Evolutionary conservation across 495 filamentous ascomycete genomes (phyloP), one percentile per base, ranked within the genome.

Genomic region (Alectoria sarmentosa): DNA sequence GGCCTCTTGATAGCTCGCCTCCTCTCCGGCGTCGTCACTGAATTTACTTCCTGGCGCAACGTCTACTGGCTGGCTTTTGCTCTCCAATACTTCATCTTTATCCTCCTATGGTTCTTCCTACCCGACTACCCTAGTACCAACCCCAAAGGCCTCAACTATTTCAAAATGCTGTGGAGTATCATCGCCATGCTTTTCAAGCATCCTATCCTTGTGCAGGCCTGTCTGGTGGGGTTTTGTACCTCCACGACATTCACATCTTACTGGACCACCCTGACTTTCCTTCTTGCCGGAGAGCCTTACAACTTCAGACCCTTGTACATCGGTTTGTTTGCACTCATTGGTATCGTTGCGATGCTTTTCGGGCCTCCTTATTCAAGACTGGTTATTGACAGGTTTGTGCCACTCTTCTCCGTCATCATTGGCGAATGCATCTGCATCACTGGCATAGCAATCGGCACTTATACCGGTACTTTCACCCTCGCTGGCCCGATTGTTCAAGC

Each of bases 201-300:
- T 58, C 89, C 90, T 1, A 74, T 89, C 6, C 80, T 95, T 4
- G 79, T 88, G 0, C 89, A 93, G 69, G 82, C 82, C 6, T 85
- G 83, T 39, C 69, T 87, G 1, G 80, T 85, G 48, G 80, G 81
- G 1, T 81, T 87, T 66, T 80, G 83, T 65, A 77, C 76, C 17
- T 78, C 78, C 7, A 74, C 78, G 0, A 83, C 80, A 1, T 89
- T 89, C 72, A 89, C 86, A n/a, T 76, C 70, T 38, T 88, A 87
- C 77, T 95, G 90, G 90, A 94, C 90, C 4, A 93, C 90, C 0
- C 75, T 93, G 23, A 91, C 88, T 0, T 95, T 95, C 73, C 81
- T 93, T 28, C 80, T 94, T 9, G 81, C 87, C 2, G 81, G 79
- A 0, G 73, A 78, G 23, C 88, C 90, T 0, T 96, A 91, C 73